Conservation (phyloP, 306 rosid species). For the Elaeagnus macrophylla region DNA sequence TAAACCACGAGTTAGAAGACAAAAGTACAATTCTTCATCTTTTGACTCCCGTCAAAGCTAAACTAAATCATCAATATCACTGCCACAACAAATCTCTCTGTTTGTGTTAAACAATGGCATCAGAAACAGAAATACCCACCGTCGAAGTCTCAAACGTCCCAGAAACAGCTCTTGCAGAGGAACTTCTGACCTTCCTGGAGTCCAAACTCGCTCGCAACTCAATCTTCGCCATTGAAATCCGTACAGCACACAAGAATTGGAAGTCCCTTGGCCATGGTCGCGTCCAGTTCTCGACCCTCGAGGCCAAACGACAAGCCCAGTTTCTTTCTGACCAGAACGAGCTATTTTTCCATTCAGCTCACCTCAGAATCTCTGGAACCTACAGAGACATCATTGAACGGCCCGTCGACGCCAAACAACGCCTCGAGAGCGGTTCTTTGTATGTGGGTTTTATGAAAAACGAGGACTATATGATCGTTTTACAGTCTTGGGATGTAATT, state of each 20-base stretch:
- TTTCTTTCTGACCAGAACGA: constrained; percentile 25
- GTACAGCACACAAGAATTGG: constrained; percentile 60
- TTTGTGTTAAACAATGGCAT: constrained; percentile 20
- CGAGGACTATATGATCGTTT: constrained; percentile 35
- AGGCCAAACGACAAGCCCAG: constrained; percentile 28
- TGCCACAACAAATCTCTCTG: background rate
- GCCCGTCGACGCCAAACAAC: constrained; percentile 32
- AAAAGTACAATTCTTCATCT: too few relatives aligned
- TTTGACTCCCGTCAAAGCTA: too few relatives aligned
- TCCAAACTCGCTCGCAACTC: constrained; percentile 43
- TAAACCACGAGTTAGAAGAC: too few relatives aligned
- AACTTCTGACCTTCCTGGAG: constrained; percentile 47
- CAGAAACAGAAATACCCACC: constrained; percentile 28
- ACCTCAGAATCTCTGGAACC: constrained; percentile 38
- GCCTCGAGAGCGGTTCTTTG: constrained; percentile 33
- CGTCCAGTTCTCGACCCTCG: constrained; percentile 56
- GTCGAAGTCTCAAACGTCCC: constrained; percentile 55
- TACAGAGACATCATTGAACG: constrained; percentile 48
- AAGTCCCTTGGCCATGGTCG: constrained; percentile 73
- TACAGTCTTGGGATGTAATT: constrained; percentile 59
- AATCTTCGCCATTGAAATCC: constrained; percentile 70
- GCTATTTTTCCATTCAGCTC: constrained; percentile 40
- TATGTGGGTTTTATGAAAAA: constrained; percentile 42
- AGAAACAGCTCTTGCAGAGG: constrained; percentile 41
- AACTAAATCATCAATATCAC: constrained; percentile 12